Evolutionary conservation across 805 yeast species (phyloP), one percentile per base, ranked within the genome.

Genomic region (Priceomyces medius): DNA sequence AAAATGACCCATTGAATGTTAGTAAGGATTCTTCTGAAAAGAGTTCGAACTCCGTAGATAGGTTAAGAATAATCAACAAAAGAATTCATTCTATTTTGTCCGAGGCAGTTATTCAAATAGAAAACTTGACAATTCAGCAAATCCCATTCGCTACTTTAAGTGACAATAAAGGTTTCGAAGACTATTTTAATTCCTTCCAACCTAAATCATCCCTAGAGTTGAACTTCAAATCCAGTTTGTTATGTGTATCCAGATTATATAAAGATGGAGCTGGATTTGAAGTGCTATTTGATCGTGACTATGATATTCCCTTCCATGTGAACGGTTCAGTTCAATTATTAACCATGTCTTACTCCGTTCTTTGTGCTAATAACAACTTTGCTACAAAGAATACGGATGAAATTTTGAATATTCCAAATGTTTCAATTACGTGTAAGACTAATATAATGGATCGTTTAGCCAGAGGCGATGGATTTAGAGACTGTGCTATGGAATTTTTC

Each of bases 181-280:
- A 53, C 7, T 64, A 56, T 45, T 49, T 66, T 20, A 37, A 46
- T 3, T 39, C 42, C 4, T 37, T 41, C 7, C 38, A 24, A 12
- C 65, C 66, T 8, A 34, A 38, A 6, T 48, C 58, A 9, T 55
- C 57, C 1, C 46, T 64, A 17, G 61, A 59, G 8, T 26, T 66
- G 10, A 41, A 43, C 20, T 40, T 54, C 16, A 63, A 62, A 37
- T 50, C 64, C 1, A 38, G 56, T 12, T 61, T 50, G 31, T 59
- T 49, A 32, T 69, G 46, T 49, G 53, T 46, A 37, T 48, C 36
- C 40, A 48, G 56, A 40, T 32, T 65, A 27, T 29, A 43, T 31
- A 17, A 51, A 26, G 40, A 51, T 44, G 29, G 70, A 36, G 73
- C 75, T 3, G 76, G 75, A 0, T 71, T 61, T 45, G 68, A 66